Evolutionary conservation across 2,329 filamentous ascomycete genomes (phyloP), one percentile per base, ranked within the genome.

Genomic region (Colletotrichum tropicicola): DNA sequence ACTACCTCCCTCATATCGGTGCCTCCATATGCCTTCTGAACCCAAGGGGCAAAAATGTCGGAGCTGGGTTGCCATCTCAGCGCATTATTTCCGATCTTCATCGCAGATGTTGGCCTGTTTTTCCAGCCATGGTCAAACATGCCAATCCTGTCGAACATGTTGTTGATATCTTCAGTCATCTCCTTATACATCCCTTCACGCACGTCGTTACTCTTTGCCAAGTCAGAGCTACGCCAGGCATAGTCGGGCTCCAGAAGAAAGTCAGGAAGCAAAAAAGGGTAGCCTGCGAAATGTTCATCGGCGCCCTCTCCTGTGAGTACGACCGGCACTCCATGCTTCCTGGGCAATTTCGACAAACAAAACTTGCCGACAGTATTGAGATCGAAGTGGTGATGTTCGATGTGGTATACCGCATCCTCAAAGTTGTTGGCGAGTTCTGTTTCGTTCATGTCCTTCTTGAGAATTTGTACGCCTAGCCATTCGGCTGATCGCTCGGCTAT

Each of bases 221-320:
- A 15, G 3, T 21, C 10, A 13, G 71, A 72, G 2, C 72, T 67
- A 1, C 73, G 70, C 72, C 73, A 75, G 15, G 78, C 68, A 6
- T 59, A 52, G 67, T 88, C 86, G 1, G 79, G 71, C 68, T 87
- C 85, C 8, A 79, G 75, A 2, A 88, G 75, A 53, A 79, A 80
- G 56, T 87, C 84, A 1, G 78, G 73, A 0, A 79, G 68, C 55
- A 83, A 83, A 44, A 78, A 73, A 0, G 77, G 73, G 65, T 88
- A 88, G 21, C 86, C 86, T 3, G 76, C 80, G 69, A 88, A 87
- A 54, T 82, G 77, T 73, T 87, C 85, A 62, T 87, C 85, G 7
- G 83, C 74, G 3, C 83, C 84, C 68, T 86, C 83, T 17, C 80
- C 79, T 0, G 84, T 86, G 7, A 88, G 73, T 4, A 88, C 80